Percentiles rank a stretch among this genome's conserved stretches.
phyloP scores from a whole-genome alignment of 2,329 filamentous ascomycete genomes.

The Penicillium rolfsii region DNA sequence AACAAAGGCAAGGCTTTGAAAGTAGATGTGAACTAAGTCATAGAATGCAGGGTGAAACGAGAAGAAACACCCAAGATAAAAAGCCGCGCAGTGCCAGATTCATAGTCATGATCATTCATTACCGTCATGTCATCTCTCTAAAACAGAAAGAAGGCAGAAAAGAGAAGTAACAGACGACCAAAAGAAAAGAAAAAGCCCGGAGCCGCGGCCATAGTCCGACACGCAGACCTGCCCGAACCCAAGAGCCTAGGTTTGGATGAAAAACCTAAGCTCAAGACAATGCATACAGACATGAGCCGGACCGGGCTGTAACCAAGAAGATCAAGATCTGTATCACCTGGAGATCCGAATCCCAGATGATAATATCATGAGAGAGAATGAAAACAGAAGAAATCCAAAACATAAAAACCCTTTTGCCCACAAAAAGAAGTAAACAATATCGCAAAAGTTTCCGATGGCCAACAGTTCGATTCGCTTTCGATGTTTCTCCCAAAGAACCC shows the following conservation, averaged over 20 bases:
- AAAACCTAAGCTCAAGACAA: not conserved
- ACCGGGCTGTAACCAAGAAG: not conserved
- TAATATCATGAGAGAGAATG: not conserved
- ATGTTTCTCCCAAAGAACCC: not conserved
- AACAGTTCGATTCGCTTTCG: conserved; percentile 1
- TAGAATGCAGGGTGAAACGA: too few relatives aligned
- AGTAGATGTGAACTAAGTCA: too few relatives aligned
- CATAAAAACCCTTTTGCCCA: conserved; percentile 23
- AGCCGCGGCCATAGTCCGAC: not conserved
- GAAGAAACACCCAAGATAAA: not conserved
- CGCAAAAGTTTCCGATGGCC: conserved; percentile 7
- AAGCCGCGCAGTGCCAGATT: not conserved
- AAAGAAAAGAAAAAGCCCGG: not conserved
- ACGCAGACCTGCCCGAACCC: not conserved
- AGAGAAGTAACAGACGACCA: not conserved
- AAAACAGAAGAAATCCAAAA: conserved; percentile 13
- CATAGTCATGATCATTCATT: conserved; percentile 32
- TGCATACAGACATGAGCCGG: not conserved
- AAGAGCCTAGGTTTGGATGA: not conserved
- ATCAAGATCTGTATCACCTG: not conserved
- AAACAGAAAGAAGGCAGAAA: conserved; percentile 21
- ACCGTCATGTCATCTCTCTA: conserved; percentile 36
- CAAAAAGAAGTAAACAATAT: conserved; percentile 8
- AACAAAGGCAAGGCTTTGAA: too few relatives aligned
- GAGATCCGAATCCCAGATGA: not conserved